Conservation (phyloP, 2,329 filamentous ascomycete species). For the Claviceps monticola region DNA sequence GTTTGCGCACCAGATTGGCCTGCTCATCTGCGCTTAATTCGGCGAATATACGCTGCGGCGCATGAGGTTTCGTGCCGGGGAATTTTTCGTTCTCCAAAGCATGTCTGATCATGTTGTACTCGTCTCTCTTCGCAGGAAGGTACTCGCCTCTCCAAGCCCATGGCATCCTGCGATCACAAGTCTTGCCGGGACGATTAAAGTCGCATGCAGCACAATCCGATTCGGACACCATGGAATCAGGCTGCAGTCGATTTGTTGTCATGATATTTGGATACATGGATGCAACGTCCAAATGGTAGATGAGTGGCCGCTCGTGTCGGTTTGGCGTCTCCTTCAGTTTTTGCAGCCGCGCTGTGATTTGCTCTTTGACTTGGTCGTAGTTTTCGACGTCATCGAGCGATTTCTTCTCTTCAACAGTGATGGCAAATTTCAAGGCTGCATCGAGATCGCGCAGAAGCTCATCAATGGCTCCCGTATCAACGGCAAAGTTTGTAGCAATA, state of each 20-base stretch:
- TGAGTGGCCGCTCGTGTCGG: slow-evolving; percentile 71
- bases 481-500: slow-evolving; percentile 83
- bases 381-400: slow-evolving; percentile 65
- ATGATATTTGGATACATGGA: slow-evolving; percentile 99
- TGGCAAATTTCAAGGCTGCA: slow-evolving; percentile 75
- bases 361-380: slow-evolving; percentile 70
- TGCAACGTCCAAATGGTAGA: slow-evolving; percentile 96
- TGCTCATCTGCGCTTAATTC: slow-evolving; percentile 76
- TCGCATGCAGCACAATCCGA: slow-evolving; percentile 95
- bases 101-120: slow-evolving; percentile 98
- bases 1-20: slow-evolving; percentile 65
- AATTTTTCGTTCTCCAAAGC: slow-evolving; percentile 87
- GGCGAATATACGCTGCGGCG: slow-evolving; percentile 60
- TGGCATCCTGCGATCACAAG: slow-evolving; percentile 83
- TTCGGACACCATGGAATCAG: slow-evolving; percentile 97
- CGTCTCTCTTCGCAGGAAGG: slow-evolving; percentile 85
- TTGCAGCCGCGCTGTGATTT: slow-evolving; percentile 60
- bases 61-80: slow-evolving; percentile 61
- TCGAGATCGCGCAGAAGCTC: slow-evolving; percentile 80
- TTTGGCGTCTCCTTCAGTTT: slow-evolving; percentile 72
- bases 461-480: slow-evolving; percentile 82
- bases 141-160: slow-evolving; percentile 99
- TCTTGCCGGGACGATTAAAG: slow-evolving; percentile 95
- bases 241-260: slow-evolving; percentile 95
- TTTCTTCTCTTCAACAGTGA: slow-evolving; percentile 73